Evolutionary conservation across 306 rosid genomes (phyloP), one percentile per base, ranked within the genome.

Genomic region (Dicorynia guianensis): DNA sequence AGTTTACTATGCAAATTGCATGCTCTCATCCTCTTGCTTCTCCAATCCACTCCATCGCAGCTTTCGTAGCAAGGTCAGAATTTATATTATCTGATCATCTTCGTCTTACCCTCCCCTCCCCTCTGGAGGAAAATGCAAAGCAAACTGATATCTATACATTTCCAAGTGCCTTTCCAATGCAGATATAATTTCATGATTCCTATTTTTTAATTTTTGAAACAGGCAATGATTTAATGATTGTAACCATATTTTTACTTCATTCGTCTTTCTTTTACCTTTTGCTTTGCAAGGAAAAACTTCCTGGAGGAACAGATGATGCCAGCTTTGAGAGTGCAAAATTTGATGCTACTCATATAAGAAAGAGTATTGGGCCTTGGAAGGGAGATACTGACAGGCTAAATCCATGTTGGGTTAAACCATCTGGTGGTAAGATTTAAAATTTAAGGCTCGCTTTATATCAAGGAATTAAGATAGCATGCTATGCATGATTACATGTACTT

Each of bases 401-500:
- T 76, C 87, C 83, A 67, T 92, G 97, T 78, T 92, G 97, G 97
- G 60, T 63, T 42, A 87, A 85, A 75, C 90, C 90, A 13, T 76
- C 54, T 69, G 64, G 40, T 11, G 93, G 97, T 92, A 79, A 60
- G 71, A 77, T 69, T 61, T 61, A 34, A 50, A 58, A 48, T 19
- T 60, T 42, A 25, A 36, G 63, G 43, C 12, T 69, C 39, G 17
- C 52, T 64, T 43, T 46, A 35, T 71, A 38, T 42, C 9, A 12
- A 50, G 63, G 20, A 79, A n/a, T 59, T 75, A 25, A 65, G 13
- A 38, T 17, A 57, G 38, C 12, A 10, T 43, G 42, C 58, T 17
- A 15, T 4, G 53, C 30, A 73, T 6, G 19, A 20, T 76, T 39
- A 18, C 62, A 25, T 40, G 15, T 17, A 25, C 10, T 42, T 18